Percentiles rank a stretch among this genome's conserved stretches.
Conservation (phyloP, 1,284 basidiomycete species). For the Heterobasidion occidentale region DNA sequence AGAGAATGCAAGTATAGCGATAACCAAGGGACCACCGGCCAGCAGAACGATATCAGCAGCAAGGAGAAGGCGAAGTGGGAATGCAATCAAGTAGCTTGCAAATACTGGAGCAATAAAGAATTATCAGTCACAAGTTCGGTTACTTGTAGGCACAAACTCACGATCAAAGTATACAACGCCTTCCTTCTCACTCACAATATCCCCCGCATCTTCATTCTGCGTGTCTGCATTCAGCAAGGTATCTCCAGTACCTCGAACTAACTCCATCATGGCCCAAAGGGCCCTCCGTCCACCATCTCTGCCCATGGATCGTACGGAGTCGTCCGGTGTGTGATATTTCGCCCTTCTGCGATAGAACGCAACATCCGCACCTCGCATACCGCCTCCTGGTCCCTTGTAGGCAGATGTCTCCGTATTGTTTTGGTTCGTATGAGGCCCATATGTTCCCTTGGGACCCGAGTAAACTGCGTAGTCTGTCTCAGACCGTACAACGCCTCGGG, state of each 20-base stretch:
- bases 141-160: conserved; percentile 25
- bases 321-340: conserved; percentile 64
- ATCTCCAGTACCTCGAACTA: conserved; percentile 43
- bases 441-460: conserved; percentile 1
- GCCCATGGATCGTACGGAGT: conserved; percentile 46
- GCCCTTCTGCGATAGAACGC: conserved; percentile 67
- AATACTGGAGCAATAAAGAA: conserved; percentile 40
- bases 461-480: conserved; percentile 68
- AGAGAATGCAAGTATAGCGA: conserved; percentile 29
- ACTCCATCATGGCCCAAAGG: conserved; percentile 72
- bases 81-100: conserved; percentile 42
- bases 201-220: conserved; percentile 13
- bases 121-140: background rate
- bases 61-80: conserved; percentile 43
- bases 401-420: conserved; percentile 12
- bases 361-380: conserved; percentile 61
- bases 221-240: conserved; percentile 37
- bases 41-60: conserved; percentile 53
- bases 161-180: conserved; percentile 65
- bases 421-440: background rate
- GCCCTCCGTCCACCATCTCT: conserved; percentile 39
- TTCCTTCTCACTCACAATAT: conserved; percentile 21
- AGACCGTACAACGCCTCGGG: conserved; percentile 51
- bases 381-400: conserved; percentile 14
- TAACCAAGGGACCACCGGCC: conserved; percentile 49